These are phyloP conservation scores for Tricharina praecox DNA, from an alignment of 495 filamentous ascomycete species.

Conservation along the genomic window DNA sequence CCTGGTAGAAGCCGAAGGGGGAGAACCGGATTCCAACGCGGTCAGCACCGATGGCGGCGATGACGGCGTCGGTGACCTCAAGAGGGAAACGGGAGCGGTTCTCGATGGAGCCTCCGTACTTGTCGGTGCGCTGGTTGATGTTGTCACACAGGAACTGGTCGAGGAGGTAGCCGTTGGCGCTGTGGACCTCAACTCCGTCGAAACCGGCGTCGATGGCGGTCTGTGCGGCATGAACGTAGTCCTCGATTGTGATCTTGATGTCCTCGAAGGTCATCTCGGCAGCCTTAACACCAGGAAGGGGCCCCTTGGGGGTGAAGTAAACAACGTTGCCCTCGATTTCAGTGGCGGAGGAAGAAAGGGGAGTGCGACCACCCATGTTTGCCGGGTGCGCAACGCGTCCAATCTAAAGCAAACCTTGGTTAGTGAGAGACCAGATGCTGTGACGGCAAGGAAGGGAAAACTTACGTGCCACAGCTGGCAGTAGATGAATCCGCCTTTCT, in stretches of 20 bases:
- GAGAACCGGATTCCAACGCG: conserved; percentile 45
- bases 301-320: conserved; percentile 11
- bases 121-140: conserved; percentile 46
- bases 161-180: conserved; percentile 56
- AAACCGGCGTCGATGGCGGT: conserved; percentile 55
- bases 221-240: conserved; percentile 43
- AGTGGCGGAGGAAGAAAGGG: conserved; percentile 36
- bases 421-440: neutral
- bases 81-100: conserved; percentile 48
- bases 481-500: conserved; percentile 45
- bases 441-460: neutral
- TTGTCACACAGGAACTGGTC: conserved; percentile 56
- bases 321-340: conserved; percentile 27
- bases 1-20: conserved; percentile 50
- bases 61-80: conserved; percentile 47
- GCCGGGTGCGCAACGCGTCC: conserved; percentile 39
- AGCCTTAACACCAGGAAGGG: conserved; percentile 26
- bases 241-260: conserved; percentile 38
- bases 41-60: conserved; percentile 46
- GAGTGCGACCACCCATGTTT: conserved; percentile 29
- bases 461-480: conserved; percentile 44
- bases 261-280: conserved; percentile 38
- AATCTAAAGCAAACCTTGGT: conserved; percentile 27
- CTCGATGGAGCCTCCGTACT: conserved; percentile 56
- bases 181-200: conserved; percentile 54